Evolutionary conservation across 129 eudicot genomes (phyloP).

Genomic region (Helichrysum umbraculigerum): DNA sequence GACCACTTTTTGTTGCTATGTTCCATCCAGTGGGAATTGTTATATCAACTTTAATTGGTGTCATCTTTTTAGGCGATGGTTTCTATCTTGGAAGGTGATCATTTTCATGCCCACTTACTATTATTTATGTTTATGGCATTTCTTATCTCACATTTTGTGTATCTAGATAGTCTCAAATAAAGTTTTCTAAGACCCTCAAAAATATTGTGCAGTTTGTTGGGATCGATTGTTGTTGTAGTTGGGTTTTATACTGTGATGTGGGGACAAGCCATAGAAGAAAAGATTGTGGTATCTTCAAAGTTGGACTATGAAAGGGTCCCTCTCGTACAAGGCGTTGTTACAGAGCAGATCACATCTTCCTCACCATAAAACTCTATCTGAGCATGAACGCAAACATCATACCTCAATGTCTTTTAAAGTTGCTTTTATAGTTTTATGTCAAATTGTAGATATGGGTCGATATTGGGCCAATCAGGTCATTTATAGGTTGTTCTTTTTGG

Average conservation of each 20-base stretch:
- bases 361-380: slow-evolving; percentile 5
- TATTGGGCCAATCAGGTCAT: not conserved
- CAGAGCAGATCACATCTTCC: slow-evolving; percentile 19
- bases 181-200: not conserved
- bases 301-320: slow-evolving; percentile 26
- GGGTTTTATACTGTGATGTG: slow-evolving; percentile 83
- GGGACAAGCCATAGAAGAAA: slow-evolving; percentile 66
- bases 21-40: slow-evolving; percentile 86
- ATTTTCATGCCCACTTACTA: not conserved
- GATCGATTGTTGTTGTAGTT: slow-evolving; percentile 56
- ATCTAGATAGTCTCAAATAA: not conserved
- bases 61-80: slow-evolving; percentile 57
- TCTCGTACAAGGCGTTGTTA: slow-evolving; percentile 43
- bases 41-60: slow-evolving; percentile 56
- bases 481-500: not conserved
- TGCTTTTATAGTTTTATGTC: not conserved
- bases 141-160: not conserved
- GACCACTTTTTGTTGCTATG: slow-evolving; percentile 84
- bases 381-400: slow-evolving; percentile 2
- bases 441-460: not conserved
- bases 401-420: not conserved
- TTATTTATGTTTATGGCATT: not conserved
- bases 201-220: slow-evolving; percentile 54
- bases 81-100: slow-evolving; percentile 80
- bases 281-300: slow-evolving; percentile 15